Percentiles rank a stretch among this genome's conserved stretches.
Conservation (phyloP, 208 protist species). For the Acanthamoeba culbertsoni region DNA sequence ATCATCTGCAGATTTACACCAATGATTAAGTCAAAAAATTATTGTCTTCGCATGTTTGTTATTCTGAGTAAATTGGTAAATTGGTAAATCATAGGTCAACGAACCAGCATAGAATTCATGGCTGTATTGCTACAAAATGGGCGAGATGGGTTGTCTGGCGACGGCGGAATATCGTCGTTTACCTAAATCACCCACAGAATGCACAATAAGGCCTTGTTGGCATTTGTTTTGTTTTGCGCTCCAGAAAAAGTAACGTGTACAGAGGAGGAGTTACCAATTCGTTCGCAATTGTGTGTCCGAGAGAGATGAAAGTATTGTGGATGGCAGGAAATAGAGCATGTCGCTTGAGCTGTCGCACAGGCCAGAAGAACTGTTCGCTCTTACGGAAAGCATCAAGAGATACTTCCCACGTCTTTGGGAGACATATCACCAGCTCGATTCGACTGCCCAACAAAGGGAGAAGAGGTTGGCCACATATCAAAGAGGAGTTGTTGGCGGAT, state of each 20-base stretch:
- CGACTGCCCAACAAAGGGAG: neutral
- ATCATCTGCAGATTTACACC: neutral
- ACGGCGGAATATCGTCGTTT: constrained; percentile 35
- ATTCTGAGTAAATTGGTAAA: no score
- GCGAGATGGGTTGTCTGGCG: constrained; percentile 21
- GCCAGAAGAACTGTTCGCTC: constrained; percentile 45
- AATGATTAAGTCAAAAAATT: neutral
- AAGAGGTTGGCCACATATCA: neutral
- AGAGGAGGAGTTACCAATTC: neutral
- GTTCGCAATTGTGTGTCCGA: constrained; percentile 24
- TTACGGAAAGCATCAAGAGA: constrained; percentile 28
- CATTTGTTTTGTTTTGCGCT: no score
- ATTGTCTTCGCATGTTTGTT: neutral
- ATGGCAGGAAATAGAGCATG: constrained; percentile 22
- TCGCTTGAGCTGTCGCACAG: constrained; percentile 19
- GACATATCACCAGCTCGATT: constrained; percentile 32
- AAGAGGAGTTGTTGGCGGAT: neutral
- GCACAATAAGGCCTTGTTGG: no score
- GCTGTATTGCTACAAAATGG: constrained; percentile 11
- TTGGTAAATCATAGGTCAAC: neutral
- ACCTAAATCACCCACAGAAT: neutral
- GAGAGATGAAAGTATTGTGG: constrained; percentile 34
- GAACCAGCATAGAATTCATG: constrained; percentile 33
- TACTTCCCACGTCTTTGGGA: constrained; percentile 38
- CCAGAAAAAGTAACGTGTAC: neutral